A percentile compares a stretch with the other conserved stretches of the same genome.
These are phyloP conservation scores for Pseudogymnoascus sp. DNA, from an alignment of 2,329 filamentous ascomycete genomes.

Conservation along the genomic window DNA sequence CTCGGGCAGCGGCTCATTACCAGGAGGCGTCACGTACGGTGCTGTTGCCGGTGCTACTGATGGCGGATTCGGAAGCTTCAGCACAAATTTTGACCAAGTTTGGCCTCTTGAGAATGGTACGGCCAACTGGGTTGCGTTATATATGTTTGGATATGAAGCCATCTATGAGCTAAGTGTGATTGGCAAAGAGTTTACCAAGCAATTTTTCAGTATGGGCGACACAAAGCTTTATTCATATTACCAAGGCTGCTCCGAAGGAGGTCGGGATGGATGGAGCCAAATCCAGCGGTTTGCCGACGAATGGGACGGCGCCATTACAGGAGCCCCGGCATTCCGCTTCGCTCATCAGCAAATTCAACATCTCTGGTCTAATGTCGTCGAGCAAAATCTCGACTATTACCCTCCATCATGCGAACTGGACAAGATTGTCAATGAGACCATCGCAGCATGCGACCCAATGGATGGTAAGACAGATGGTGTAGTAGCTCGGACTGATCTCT, in stretches of 20 bases:
- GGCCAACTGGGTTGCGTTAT: slow-evolving; percentile 29
- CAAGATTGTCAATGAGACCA: slow-evolving; percentile 45
- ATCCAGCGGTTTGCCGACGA: slow-evolving; percentile 32
- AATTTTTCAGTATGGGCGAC: slow-evolving; percentile 31
- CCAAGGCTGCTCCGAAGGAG: slow-evolving; percentile 39
- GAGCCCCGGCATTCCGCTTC: slow-evolving; percentile 39
- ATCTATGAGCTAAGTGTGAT: slow-evolving; percentile 31
- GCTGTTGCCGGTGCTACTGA: slow-evolving; percentile 40
- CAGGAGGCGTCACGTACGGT: slow-evolving; percentile 37
- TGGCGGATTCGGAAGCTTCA: slow-evolving; percentile 41
- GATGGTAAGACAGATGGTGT: slow-evolving; percentile 48
- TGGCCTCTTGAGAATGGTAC: slow-evolving; percentile 34
- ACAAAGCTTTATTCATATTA: slow-evolving; percentile 40
- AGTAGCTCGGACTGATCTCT: slow-evolving; percentile 40
- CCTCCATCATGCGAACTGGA: slow-evolving; percentile 38
- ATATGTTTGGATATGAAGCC: slow-evolving; percentile 33
- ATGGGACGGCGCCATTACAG: slow-evolving; percentile 38
- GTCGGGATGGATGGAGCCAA: slow-evolving; percentile 41
- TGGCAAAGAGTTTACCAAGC: slow-evolving; percentile 35
- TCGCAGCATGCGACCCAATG: slow-evolving; percentile 44
- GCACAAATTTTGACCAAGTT: slow-evolving; percentile 30
- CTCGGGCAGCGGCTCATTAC: slow-evolving; percentile 25
- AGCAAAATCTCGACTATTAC: slow-evolving; percentile 34
- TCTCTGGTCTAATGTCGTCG: slow-evolving; percentile 30
- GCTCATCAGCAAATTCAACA: slow-evolving; percentile 38